Base-by-base conservation (phyloP, 192 early-diverging fungal species). In the Linnemannia hyalina region DNA sequence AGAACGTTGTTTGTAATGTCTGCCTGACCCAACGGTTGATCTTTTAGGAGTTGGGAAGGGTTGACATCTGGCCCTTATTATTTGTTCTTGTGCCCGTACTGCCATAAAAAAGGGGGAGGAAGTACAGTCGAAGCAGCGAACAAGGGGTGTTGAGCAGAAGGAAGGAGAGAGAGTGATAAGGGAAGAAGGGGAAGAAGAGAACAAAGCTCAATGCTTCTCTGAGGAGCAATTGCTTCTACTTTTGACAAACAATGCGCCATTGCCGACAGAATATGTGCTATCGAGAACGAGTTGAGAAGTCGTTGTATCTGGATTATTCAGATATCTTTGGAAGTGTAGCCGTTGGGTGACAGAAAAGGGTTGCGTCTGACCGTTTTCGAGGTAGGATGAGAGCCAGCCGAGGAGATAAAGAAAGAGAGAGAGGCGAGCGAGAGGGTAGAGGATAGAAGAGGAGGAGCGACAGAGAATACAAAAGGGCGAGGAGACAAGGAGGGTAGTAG, bases 1-100 rank as follows among this genome's bases (percentile, higher is more conserved):
- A 15, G 29, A 65, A 32, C 11, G 29, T 65, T 65, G 60, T 32
- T 15, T 10, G 26, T 63, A 20, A 3, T 4, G 49, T 11, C 29
- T 13, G 11, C 29, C 9, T 29, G 60, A 32, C 60, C 60, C 2
- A 65, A 65, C 60, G 60, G 60, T 65, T 57, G 55, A n/a, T 26
- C 55, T 65, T 13, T 26, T 1, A 32, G 60, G 60, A 35, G 60
- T 10, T 65, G 13, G 29, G 60, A 65, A 32, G 60, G 60, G 15
- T 65, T 65, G 60, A 65, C 60, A 65, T 65, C 60, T 65, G 11
- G 60, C 60, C 60, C 60, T 65, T 65, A 26, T 60, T 60, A 23
- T 60, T 23, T 60, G 57, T 60, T 8, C 11, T 65, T 3, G 29
- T 15, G 32, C 13, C 29, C 11, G n/a, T 65, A 11, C 26, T 65